Conservation (phyloP, 805 yeast genomes). For the Saccharomycopsis javanensis region DNA sequence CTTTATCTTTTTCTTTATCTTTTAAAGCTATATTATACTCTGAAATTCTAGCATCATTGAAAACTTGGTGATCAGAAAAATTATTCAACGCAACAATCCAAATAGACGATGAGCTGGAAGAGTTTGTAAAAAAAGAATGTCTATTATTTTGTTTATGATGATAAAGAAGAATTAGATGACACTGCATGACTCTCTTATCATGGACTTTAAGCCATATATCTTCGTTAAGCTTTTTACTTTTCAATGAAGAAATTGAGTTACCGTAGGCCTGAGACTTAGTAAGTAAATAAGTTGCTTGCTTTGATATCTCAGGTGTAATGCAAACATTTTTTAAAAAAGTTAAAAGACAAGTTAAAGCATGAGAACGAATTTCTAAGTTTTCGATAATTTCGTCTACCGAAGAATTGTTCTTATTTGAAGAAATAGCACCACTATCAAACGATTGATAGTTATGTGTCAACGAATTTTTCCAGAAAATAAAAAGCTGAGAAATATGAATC, state of each 20-base stretch:
- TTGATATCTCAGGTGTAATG: slow-evolving; percentile 34
- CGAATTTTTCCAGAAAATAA: slow-evolving; percentile 55
- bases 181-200: slow-evolving; percentile 37
- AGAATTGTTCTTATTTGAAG: slow-evolving; percentile 27
- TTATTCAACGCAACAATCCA: slow-evolving; percentile 32
- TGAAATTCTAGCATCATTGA: slow-evolving; percentile 9
- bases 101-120: slow-evolving; percentile 25
- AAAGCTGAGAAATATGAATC: slow-evolving; percentile 48
- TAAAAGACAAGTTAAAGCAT: slow-evolving; percentile 48
- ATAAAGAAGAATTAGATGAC: slow-evolving; percentile 26
- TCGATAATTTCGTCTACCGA: slow-evolving; percentile 28
- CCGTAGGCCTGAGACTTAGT: slow-evolving; percentile 30
- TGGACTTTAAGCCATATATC: slow-evolving; percentile 22
- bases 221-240: slow-evolving; percentile 23
- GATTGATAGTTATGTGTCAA: slow-evolving; percentile 41
- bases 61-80: slow-evolving; percentile 35
- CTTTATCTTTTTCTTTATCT: slow-evolving; percentile 19
- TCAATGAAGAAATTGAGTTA: slow-evolving; percentile 23
- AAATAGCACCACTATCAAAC: slow-evolving; percentile 16
- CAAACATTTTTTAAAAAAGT: slow-evolving; percentile 37
- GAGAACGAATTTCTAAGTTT: slow-evolving; percentile 43
- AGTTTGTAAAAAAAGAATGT: not conserved
- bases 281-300: slow-evolving; percentile 39
- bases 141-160: not conserved
- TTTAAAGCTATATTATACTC: slow-evolving; percentile 5